Evolutionary conservation across 2,329 filamentous ascomycete species (phyloP).

Genomic region (Microcyclospora tardicrescens): DNA sequence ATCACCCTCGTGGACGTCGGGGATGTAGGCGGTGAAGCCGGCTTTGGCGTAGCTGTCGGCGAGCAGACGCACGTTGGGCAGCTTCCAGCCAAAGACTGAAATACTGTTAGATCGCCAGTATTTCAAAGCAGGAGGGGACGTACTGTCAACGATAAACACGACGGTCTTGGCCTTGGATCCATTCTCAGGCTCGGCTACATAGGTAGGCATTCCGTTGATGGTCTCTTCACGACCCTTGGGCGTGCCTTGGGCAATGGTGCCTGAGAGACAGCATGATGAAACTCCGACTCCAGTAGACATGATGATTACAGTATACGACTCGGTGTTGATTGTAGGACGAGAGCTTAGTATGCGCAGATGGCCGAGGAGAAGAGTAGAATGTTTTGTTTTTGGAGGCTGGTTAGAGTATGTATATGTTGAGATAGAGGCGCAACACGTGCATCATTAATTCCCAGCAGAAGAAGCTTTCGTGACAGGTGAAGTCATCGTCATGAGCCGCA

Average conservation of each 20-base stretch:
- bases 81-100: slow-evolving; percentile 15
- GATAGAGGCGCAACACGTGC: too few species aligned
- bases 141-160: slow-evolving; percentile 35
- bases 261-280: slow-evolving; percentile 30
- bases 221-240: slow-evolving; percentile 24
- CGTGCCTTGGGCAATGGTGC: slow-evolving; percentile 26
- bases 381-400: too few species aligned
- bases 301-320: neutral
- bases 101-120: too few species aligned
- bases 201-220: slow-evolving; percentile 30
- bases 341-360: too few species aligned
- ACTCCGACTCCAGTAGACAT: slow-evolving; percentile 30
- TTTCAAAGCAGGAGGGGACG: slow-evolving; percentile 1
- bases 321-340: too few species aligned
- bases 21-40: slow-evolving; percentile 22
- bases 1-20: slow-evolving; percentile 23
- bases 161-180: slow-evolving; percentile 31
- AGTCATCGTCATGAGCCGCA: too few species aligned
- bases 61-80: slow-evolving; percentile 23
- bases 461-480: too few species aligned
- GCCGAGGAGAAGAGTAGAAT: too few species aligned
- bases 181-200: slow-evolving; percentile 31
- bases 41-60: slow-evolving; percentile 21
- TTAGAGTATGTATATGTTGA: too few species aligned
- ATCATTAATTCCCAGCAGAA: too few species aligned